Evolutionary conservation across 345 rosid species (phyloP), one percentile per base, ranked within the genome.

Genomic region (Psidium guajava): DNA sequence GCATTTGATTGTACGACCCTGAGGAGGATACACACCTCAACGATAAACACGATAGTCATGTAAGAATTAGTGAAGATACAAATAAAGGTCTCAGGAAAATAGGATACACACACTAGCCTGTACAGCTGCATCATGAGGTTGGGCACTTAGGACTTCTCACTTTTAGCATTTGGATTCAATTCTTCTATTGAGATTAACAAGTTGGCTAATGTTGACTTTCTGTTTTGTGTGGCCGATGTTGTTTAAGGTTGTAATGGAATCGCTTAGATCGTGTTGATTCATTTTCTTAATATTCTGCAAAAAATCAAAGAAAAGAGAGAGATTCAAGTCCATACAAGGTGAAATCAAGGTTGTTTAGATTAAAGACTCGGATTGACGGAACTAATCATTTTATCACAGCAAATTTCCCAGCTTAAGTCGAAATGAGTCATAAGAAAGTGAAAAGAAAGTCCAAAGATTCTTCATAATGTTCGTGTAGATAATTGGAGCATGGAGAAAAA

Each of bases 1-100:
- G 36, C 80, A 73, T 44, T 42, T 47, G 86, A 86, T 86, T 47
- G 22, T 21, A 32, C 11, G 77, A 75, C 4, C 90, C 92, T 91
- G 90, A 42, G 47, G 47, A 69, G 77, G 77, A 32, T 24, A 36
- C 61, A 24, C 44, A 69, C 3, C 24, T 6, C 6, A 2, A 8
- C 0, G 3, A 32, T 69, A 69, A 69, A 69, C 24, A 32, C 0
- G 12, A 69, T 69, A 32, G 75, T 32, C 12, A 4, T 16, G 18
- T 69, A 32, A 64, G 47, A 32, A 9, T 32, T 69, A 32, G 77
- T 69, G 44, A 32, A 69, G 13, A 69, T 18, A 69, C 44, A 32
- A 21, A 55, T 21, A 55, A 55, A 22, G 25, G 58, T 55, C n/a
- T 55, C 25, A 55, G 58, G 24, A 55, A 21, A 55, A 55, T 21